Base-by-base conservation (phyloP, 331 rosid species). In the Saraca asoca region DNA sequence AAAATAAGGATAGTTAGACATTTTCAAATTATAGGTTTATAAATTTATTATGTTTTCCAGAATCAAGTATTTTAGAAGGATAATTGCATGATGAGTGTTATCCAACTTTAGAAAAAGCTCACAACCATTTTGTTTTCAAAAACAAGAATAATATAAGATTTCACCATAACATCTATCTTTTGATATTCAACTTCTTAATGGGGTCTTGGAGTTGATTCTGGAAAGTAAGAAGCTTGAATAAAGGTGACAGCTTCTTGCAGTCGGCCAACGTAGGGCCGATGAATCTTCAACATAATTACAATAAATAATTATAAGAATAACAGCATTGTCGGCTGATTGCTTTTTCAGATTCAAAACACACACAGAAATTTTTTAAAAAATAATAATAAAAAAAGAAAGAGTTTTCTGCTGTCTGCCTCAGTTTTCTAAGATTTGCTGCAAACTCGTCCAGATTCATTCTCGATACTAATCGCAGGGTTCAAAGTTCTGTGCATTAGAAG, bases 131-230 rank as follows among this genome's bases (percentile, higher is more conserved):
- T 24, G 31, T 24, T 24, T 24, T 24, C 31, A 24, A 24, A 24
- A 24, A 24, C 31, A 24, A 24, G 31, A 24, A 1, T 24, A 24
- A 24, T 24, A 3, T 24, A 24, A 24, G 2, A 31, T 61, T 12
- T 19, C 20, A 18, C 35, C n/a, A n/a, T 63, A 16, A 34, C 44
- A 16, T 64, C 17, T 9, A 64, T 64, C 31, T 49, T 64, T 64
- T 46, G 33, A 31, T 10, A 45, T 7, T 15, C 6, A 64, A 33
- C 33, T 64, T 48, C 58, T 15, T 16, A 33, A 7, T 9, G 46
- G 46, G 45, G 24, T 34, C 6, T 39, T 19, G 44, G 59, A 67
- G n/a, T n/a, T 60, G 75, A 70, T 58, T 35, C 24, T n/a, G 20
- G 70, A 17, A 19, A 37, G 34, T 34, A 15, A 29, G 63, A 15